A percentile compares a stretch with the other conserved stretches of the same genome.
Conservation (phyloP, 164 flowering plant genomes). For the Dillenia suffruticosa region DNA sequence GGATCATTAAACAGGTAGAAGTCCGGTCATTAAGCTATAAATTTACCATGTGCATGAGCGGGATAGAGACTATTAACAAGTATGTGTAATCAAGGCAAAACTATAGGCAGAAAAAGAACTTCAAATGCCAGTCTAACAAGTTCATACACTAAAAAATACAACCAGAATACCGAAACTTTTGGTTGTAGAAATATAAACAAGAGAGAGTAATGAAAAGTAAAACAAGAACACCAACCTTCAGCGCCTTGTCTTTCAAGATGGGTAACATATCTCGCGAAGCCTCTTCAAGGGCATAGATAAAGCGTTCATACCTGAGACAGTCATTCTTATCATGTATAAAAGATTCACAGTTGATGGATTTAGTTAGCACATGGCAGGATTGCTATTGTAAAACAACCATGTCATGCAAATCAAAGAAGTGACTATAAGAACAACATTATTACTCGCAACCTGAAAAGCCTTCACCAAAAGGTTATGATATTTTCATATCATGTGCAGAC, state of each 20-base stretch:
- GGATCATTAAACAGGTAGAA: too few species aligned
- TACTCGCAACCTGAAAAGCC: too few species aligned
- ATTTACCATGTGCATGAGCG: too few species aligned
- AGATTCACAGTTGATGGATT: neutral
- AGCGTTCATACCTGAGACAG: conserved; percentile 70
- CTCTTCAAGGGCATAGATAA: conserved; percentile 85
- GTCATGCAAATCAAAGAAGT: neutral
- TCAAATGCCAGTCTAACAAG: too few species aligned
- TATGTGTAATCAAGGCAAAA: too few species aligned
- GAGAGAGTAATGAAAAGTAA: neutral
- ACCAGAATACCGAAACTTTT: neutral
- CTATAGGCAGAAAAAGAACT: too few species aligned
- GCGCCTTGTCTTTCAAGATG: conserved; percentile 67
- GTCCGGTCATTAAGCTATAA: too few species aligned
- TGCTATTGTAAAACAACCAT: too few species aligned
- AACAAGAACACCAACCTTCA: conserved; percentile 55
- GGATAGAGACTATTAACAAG: too few species aligned
- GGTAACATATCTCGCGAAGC: conserved; percentile 85
- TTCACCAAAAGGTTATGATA: too few species aligned
- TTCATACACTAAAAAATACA: too few species aligned
- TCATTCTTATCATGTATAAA: neutral
- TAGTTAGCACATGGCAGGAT: neutral
- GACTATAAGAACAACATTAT: neutral
- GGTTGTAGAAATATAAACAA: neutral
- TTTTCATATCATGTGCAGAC: too few species aligned